These are phyloP conservation scores for Venturia pyrina DNA, from an alignment of 2,329 filamentous ascomycete genomes.

Conservation along the genomic window DNA sequence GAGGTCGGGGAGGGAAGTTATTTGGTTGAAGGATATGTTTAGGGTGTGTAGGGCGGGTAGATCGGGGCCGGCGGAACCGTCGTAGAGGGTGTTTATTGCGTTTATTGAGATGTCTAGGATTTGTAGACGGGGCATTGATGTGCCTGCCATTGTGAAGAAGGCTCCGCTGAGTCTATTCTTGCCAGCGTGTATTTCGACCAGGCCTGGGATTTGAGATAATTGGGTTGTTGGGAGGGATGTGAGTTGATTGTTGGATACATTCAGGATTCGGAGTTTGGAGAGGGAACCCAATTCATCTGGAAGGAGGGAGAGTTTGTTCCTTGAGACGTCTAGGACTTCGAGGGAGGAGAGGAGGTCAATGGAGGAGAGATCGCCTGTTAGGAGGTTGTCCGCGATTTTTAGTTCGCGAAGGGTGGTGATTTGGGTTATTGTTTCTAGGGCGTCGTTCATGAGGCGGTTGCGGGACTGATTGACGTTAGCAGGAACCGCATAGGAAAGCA, in stretches of 20 bases:
- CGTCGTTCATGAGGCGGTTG: constrained; percentile 66
- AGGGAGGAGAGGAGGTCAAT: constrained; percentile 57
- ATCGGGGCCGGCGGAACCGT: constrained; percentile 33
- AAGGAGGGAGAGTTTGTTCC: constrained; percentile 65
- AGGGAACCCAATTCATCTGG: constrained; percentile 60
- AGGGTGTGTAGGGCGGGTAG: constrained; percentile 66
- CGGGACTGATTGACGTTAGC: constrained; percentile 48
- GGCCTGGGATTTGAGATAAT: constrained; percentile 51
- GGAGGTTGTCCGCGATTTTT: constrained; percentile 66
- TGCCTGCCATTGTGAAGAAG: constrained; percentile 55
- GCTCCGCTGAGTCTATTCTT: constrained; percentile 70
- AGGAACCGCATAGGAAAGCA: constrained; percentile 2
- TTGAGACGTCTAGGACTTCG: constrained; percentile 71
- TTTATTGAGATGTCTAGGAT: constrained; percentile 71
- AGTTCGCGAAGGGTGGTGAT: constrained; percentile 66
- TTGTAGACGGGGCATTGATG: constrained; percentile 55
- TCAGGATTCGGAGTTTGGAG: constrained; percentile 60
- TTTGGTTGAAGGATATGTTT: constrained; percentile 69
- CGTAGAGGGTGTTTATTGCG: constrained; percentile 44
- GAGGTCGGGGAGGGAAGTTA: constrained; percentile 64
- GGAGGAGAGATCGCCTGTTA: constrained; percentile 51
- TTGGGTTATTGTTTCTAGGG: constrained; percentile 63
- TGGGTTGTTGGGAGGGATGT: constrained; percentile 59
- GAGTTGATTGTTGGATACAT: constrained; percentile 71
- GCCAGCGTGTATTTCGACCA: constrained; percentile 63